phyloP scores from a whole-genome alignment of 345 rosid species.

The Euphorbia tirucalli region DNA sequence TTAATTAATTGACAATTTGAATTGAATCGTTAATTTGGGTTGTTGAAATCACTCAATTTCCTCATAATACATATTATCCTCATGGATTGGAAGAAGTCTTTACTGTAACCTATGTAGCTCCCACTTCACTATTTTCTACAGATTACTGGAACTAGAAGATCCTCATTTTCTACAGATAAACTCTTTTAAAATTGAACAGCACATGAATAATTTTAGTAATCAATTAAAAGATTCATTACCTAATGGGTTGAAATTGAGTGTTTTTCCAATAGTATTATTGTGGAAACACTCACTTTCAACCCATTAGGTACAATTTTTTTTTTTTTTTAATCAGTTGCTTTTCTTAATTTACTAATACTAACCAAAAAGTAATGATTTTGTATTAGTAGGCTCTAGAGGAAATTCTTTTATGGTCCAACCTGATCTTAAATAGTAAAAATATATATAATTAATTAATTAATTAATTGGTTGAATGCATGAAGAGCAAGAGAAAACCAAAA shows the following conservation, averaged over 20 bases:
- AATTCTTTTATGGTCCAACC: no score
- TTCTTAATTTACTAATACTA: not conserved
- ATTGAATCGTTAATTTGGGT: not conserved
- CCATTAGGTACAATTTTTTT: no score
- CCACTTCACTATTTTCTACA: not conserved
- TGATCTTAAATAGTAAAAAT: no score
- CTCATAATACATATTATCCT: not conserved
- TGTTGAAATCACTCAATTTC: not conserved
- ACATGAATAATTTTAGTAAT: no score
- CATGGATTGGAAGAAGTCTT: not conserved
- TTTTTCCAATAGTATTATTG: not conserved
- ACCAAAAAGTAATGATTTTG: not conserved
- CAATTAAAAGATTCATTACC: not conserved
- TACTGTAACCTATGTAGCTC: constrained; percentile 1
- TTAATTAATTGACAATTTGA: not conserved
- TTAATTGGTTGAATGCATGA: constrained; percentile 7
- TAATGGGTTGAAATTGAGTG: not conserved
- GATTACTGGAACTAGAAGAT: no score
- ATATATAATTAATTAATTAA: no score
- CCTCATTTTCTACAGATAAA: no score
- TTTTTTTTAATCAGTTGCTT: not conserved
- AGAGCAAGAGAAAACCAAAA: constrained; percentile 72
- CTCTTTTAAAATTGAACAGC: no score
- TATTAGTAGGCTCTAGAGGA: not conserved
- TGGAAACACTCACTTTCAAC: no score